These are phyloP conservation scores for Oropetium thomaeum DNA, from an alignment of 176 grass and related monocot species.

Conservation along the genomic window DNA sequence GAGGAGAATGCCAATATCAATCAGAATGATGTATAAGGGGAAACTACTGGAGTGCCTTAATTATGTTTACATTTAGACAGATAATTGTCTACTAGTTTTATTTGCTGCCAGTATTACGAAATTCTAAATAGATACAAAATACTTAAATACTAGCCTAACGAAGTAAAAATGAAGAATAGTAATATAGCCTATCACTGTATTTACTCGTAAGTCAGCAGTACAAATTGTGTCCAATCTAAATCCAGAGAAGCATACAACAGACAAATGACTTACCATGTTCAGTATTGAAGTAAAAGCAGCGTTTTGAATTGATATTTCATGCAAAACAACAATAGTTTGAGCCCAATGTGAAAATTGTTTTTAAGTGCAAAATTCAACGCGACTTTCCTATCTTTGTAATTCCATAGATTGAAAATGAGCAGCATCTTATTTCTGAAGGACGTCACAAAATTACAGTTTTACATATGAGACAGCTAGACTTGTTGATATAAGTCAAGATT, in stretches of 20 bases:
- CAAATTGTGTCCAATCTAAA: neutral
- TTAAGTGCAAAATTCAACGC: neutral
- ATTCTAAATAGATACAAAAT: neutral
- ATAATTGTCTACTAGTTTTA: neutral
- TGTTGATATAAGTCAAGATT: neutral
- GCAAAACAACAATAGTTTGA: neutral
- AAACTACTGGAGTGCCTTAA: neutral
- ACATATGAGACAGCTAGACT: neutral
- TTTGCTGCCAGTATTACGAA: neutral
- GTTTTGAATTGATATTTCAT: neutral
- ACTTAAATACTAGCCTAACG: too few relatives aligned
- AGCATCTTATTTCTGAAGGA: neutral
- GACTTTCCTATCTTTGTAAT: neutral
- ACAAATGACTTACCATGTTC: neutral
- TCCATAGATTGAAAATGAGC: neutral
- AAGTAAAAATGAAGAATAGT: neutral
- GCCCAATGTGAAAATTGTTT: neutral
- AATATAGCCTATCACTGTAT: neutral
- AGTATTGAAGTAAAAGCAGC: neutral
- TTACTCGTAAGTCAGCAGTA: neutral
- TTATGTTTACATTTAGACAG: neutral
- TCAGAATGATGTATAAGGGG: neutral
- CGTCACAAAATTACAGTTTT: neutral
- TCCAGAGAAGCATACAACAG: neutral
- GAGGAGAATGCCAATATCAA: neutral